Evolutionary conservation across 1,284 basidiomycete species (phyloP), one percentile per base, ranked within the genome.

Genomic region (Papiliotrema fonsecae): DNA sequence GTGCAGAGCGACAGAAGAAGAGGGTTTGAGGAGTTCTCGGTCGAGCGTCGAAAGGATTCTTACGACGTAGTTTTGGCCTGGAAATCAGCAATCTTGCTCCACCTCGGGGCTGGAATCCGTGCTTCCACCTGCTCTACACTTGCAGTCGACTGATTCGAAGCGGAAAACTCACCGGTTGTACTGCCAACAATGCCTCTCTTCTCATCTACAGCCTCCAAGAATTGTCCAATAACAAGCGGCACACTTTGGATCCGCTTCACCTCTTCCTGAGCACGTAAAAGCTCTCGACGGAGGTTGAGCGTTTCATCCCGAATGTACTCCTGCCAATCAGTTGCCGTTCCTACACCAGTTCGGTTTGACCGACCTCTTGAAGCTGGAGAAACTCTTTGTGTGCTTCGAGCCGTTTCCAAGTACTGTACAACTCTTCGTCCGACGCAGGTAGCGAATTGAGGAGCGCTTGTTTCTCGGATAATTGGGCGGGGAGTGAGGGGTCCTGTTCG

Each of bases 181-280:
- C 89, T 93, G 32, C 94, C 96, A 19, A 98, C 96, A 58, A 99
- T 99, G 52, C 88, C 93, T 19, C 94, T 92, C 66, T 88, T 85
- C 72, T 97, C 90, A 77, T 99, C 96, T 71, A 99, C 97, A 47
- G 96, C 89, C 75, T 99, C 96, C 37, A 98, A 82, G 79, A 99
- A 99, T 73, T 99, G 96, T 45, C 96, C 96, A 63, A 99, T 99
- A 65, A 99, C 96, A n/a, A 99, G 84, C 0, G 96, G 96, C 3
- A 98, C 96, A 42, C 89, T 91, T 77, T 99, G 93, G 69, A 99
- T 99, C 49, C 96, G 87, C 77, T 97, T 97, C 63, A 99, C 96
- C 77, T 99, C 96, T 74, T 99, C 96, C 67, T 98, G 94, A 1
- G 96, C 96, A 52, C 96, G 87, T 57, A 98, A 87, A 51, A 98